phyloP scores from a whole-genome alignment of 495 filamentous ascomycete genomes.

The Acidiella bohemica region DNA sequence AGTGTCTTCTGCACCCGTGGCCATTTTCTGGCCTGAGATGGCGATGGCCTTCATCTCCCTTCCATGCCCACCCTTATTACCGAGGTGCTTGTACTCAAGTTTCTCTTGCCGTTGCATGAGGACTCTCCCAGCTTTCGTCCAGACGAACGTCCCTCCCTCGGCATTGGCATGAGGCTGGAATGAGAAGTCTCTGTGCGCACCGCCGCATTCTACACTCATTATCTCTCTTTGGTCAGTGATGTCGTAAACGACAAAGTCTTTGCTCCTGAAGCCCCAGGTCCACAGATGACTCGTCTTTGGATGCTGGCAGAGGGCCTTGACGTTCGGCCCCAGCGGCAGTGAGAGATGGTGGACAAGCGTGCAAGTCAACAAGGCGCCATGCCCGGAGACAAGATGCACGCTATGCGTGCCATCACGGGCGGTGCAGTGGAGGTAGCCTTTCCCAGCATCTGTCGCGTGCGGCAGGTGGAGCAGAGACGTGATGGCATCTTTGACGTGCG shows the following conservation, averaged over 20 bases:
- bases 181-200: conserved; percentile 60
- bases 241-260: conserved; percentile 67
- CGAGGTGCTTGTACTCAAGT: conserved; percentile 41
- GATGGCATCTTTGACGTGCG: conserved; percentile 55
- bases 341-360: conserved; percentile 38
- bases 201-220: conserved; percentile 63
- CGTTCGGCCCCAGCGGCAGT: conserved; percentile 51
- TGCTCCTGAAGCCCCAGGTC: conserved; percentile 68
- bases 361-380: conserved; percentile 9
- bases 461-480: conserved; percentile 51
- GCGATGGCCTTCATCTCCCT: conserved; percentile 73
- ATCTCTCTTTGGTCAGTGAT: conserved; percentile 51
- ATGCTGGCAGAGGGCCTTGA: conserved; percentile 54
- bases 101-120: conserved; percentile 37
- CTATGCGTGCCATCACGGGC: conserved; percentile 63
- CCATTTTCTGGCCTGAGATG: conserved; percentile 41
- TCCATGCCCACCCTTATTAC: conserved; percentile 65
- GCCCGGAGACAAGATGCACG: conserved; percentile 33
- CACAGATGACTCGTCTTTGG: conserved; percentile 38
- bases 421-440: conserved; percentile 45
- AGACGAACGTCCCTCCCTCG: conserved; percentile 35
- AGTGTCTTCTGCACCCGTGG: conserved; percentile 86
- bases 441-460: neutral
- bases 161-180: conserved; percentile 33
- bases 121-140: conserved; percentile 44